Evolutionary conservation across 2,329 filamentous ascomycete species (phyloP), one percentile per base, ranked within the genome.

Genomic region (Escovopsis sp.): DNA sequence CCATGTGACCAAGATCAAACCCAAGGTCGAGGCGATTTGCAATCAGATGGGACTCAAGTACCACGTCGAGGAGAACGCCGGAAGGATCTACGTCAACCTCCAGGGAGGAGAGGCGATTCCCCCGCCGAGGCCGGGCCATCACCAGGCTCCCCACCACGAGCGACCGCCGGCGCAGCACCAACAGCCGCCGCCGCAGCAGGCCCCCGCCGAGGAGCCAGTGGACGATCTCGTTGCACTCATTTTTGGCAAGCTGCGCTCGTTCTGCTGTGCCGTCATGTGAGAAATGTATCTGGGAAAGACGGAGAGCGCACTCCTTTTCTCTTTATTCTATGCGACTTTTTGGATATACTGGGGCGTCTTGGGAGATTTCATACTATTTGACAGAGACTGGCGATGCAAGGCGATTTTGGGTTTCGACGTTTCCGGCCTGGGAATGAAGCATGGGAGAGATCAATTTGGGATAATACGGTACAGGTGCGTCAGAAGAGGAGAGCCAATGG

Each of bases 1-100:
- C 44, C 80, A 90, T 49, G 69, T 96, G 17, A 85, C 94, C 58
- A 94, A 90, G 66, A 77, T 98, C 57, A 94, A 93, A 62, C 90
- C 90, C n/a, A 71, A 82, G 41, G 85, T 96, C 30, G 87, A 96
- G 61, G 70, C 82, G 53, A 66, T 96, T 33, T 94, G 88, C 57
- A 70, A 65, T 33, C 80, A 94, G 54, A 60, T 93, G 31, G 84
- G 87, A 0, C 65, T 98, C 36, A 71, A 86, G 48, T 94, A 81
- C 57, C 61, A 70, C 38, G 92, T 85, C 2, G 90, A 96, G 62
- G 78, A 81, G 33, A 96, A 98, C 47, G 80, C 79, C 8, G 90
- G 90, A 1, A 65, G 86, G 13, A 87, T 98, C 29, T 94, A 84
- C 52, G 74, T 96, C 41, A 81, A 94, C 52, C 64, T 96, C 43